phyloP scores from a whole-genome alignment of 345 rosid species.

The Populus davidiana region DNA sequence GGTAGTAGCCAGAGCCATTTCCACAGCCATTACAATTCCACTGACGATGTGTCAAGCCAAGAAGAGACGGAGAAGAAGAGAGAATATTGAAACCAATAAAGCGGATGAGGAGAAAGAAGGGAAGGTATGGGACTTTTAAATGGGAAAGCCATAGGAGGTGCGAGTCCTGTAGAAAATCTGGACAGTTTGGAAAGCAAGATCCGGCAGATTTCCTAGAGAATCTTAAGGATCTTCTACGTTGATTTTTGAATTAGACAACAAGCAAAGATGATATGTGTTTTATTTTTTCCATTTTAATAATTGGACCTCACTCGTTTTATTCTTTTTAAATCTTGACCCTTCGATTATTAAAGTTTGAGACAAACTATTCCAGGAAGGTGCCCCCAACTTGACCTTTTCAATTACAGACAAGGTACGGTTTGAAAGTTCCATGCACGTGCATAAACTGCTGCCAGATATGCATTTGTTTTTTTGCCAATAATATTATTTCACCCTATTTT shows the following conservation, averaged over 20 bases:
- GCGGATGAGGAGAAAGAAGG: slow-evolving; percentile 2
- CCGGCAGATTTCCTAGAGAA: slow-evolving; percentile 50
- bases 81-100: background rate
- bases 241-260: slow-evolving; percentile 56
- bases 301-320: background rate
- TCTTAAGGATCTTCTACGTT: slow-evolving; percentile 49
- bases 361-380: background rate
- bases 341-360: background rate
- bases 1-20: background rate
- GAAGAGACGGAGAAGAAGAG: background rate
- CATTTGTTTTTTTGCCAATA: background rate
- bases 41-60: background rate
- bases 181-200: slow-evolving; percentile 69
- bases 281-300: background rate
- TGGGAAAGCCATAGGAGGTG: slow-evolving; percentile 17
- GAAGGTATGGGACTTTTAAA: slow-evolving; percentile 24
- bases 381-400: slow-evolving; percentile 11
- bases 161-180: slow-evolving; percentile 38
- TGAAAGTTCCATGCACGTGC: slow-evolving; percentile 17
- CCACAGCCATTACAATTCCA: slow-evolving; percentile 1
- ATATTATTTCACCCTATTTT: background rate
- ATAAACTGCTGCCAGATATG: background rate
- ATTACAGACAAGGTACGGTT: background rate
- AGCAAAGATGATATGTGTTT: slow-evolving; percentile 31
- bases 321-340: slow-evolving; percentile 1